Evolutionary conservation across 2,329 filamentous ascomycete species (phyloP).

Genomic region (Colletotrichum phormii): DNA sequence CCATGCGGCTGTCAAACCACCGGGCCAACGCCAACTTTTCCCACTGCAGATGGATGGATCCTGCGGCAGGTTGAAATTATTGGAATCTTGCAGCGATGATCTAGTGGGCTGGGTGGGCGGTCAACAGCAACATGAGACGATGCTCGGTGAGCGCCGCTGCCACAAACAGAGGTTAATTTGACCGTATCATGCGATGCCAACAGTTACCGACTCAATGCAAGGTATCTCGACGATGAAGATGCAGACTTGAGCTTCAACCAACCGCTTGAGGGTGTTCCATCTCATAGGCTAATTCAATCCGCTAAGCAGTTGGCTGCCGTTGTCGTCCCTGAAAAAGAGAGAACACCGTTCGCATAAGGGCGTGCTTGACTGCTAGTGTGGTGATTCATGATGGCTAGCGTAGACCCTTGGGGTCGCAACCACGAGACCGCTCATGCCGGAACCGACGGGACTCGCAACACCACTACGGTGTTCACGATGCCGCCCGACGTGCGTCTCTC

Average conservation of each 20-base stretch:
- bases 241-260: not conserved
- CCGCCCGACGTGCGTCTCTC: not conserved
- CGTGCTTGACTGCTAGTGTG: not conserved
- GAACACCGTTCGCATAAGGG: not conserved
- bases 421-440: constrained; percentile 4
- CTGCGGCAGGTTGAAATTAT: constrained; percentile 26
- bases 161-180: not conserved
- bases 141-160: constrained; percentile 9
- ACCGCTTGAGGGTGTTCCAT: not conserved
- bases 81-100: constrained; percentile 24
- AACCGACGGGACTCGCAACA: constrained; percentile 1
- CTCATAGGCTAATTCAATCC: not conserved
- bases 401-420: not conserved
- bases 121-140: constrained; percentile 10
- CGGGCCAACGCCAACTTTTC: constrained; percentile 9
- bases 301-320: not conserved
- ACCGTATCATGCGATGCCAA: constrained; percentile 8
- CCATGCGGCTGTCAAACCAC: constrained; percentile 19
- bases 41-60: constrained; percentile 17
- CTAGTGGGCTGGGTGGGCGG: not conserved
- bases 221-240: not conserved
- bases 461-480: constrained; percentile 29
- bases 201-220: not conserved
- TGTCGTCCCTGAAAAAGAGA: not conserved
- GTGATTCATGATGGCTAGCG: constrained; percentile 15